These are phyloP conservation scores for Trypanosoma conorhini DNA, from an alignment of 208 protist genomes.

Conservation along the genomic window DNA sequence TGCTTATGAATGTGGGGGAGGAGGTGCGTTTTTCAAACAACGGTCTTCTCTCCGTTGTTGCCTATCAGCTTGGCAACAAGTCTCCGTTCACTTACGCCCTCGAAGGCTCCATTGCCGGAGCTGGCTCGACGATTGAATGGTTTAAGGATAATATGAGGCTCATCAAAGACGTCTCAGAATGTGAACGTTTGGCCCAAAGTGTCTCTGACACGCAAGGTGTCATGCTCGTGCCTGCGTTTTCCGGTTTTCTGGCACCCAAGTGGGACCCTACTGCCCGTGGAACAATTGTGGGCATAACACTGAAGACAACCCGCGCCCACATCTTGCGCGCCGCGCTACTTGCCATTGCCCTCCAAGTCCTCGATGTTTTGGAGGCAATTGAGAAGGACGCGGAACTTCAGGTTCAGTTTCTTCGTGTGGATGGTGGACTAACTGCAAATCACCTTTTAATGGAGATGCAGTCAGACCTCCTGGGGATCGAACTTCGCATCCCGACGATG, in stretches of 20 bases:
- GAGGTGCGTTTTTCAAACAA: slow-evolving; percentile 73
- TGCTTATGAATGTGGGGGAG: slow-evolving; percentile 97
- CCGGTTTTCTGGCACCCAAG: slow-evolving; percentile 96
- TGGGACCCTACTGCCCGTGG: slow-evolving; percentile 96
- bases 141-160: slow-evolving; percentile 93
- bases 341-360: slow-evolving; percentile 90
- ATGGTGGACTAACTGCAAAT: slow-evolving; percentile 95
- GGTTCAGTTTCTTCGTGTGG: slow-evolving; percentile 87
- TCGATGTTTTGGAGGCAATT: slow-evolving; percentile 86
- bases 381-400: slow-evolving; percentile 69
- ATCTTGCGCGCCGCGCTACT: slow-evolving; percentile 89
- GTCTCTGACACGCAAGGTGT: slow-evolving; percentile 79
- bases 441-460: slow-evolving; percentile 95
- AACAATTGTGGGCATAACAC: slow-evolving; percentile 93
- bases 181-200: slow-evolving; percentile 54
- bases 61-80: slow-evolving; percentile 88
- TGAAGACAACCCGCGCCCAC: slow-evolving; percentile 82
- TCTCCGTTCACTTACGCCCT: slow-evolving; percentile 66
- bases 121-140: slow-evolving; percentile 94
- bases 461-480: slow-evolving; percentile 82
- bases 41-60: slow-evolving; percentile 96
- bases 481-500: slow-evolving; percentile 67
- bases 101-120: slow-evolving; percentile 93
- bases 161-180: slow-evolving; percentile 61
- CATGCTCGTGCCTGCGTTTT: slow-evolving; percentile 98